Conservation (phyloP, 106 monocot species). For the Acorus gramineus region DNA sequence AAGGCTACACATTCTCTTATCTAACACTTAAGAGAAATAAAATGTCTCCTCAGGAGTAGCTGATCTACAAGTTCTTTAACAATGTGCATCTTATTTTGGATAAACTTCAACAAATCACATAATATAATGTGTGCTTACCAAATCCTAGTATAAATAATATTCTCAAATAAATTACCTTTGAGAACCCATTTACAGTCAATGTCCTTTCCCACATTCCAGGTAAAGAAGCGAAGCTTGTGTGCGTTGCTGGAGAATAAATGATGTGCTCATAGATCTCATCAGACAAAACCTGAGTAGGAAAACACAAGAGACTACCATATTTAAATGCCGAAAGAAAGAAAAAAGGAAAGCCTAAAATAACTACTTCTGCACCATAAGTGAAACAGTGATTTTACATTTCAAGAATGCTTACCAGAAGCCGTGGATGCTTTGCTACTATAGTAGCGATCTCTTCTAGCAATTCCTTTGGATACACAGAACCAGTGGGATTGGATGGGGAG, state of each 20-base stretch:
- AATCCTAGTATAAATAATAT: neutral
- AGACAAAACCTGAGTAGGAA: constrained; percentile 58
- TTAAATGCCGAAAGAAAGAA: neutral
- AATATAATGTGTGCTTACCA: too few species aligned
- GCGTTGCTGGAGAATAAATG: constrained; percentile 86
- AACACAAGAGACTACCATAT: constrained; percentile 4
- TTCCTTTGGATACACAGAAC: constrained; percentile 82
- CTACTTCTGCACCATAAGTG: neutral
- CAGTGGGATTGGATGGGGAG: constrained; percentile 95
- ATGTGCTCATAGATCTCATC: constrained; percentile 99
- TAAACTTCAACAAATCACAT: too few species aligned
- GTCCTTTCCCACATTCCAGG: constrained; percentile 97
- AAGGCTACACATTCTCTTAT: too few species aligned
- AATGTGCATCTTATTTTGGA: too few species aligned
- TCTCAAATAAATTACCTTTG: constrained; percentile 47
- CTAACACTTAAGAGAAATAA: too few species aligned
- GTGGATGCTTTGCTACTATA: constrained; percentile 79
- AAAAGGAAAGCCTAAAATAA: neutral
- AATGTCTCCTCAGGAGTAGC: too few species aligned
- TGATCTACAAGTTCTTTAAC: too few species aligned
- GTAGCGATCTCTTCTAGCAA: constrained; percentile 87
- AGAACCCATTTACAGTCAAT: constrained; percentile 96
- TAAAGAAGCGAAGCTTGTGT: constrained; percentile 91
- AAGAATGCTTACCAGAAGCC: constrained; percentile 59
- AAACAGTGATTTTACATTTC: neutral